Conservation (phyloP, 2,329 filamentous ascomycete species). For the Seiridium unicorne region DNA sequence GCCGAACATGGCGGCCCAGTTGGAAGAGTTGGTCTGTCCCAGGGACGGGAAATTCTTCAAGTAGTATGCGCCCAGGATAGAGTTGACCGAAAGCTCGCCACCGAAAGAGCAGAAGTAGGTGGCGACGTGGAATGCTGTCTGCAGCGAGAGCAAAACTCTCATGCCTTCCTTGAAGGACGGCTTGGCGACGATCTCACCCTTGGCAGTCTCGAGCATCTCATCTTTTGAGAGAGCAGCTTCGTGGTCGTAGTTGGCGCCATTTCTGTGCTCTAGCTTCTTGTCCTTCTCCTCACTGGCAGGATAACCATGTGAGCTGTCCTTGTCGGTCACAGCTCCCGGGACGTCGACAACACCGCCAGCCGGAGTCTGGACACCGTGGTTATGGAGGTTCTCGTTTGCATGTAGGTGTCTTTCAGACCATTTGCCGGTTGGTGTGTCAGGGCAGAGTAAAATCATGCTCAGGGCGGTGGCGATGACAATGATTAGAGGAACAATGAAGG, state of each 20-base stretch:
- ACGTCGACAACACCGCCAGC: constrained; percentile 46
- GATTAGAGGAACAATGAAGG: constrained; percentile 81
- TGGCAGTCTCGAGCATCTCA: constrained; percentile 54
- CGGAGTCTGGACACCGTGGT: constrained; percentile 34
- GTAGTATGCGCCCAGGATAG: constrained; percentile 58
- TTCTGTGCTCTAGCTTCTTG: constrained; percentile 27
- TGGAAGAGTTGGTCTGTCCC: constrained; percentile 53
- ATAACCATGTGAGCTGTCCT: constrained; percentile 32
- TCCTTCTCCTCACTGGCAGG: constrained; percentile 42
- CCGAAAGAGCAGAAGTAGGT: constrained; percentile 66
- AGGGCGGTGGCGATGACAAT: constrained; percentile 67
- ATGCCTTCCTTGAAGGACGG: constrained; percentile 52
- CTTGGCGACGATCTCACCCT: constrained; percentile 51
- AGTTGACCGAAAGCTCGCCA: constrained; percentile 61
- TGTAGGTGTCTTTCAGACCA: constrained; percentile 72
- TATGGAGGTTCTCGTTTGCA: constrained; percentile 50
- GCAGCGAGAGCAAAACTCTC: constrained; percentile 46
- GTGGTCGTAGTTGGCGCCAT: constrained; percentile 32
- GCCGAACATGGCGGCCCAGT: constrained; percentile 73
- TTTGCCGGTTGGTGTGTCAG: constrained; percentile 78
- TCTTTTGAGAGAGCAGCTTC: constrained; percentile 46
- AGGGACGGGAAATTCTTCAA: constrained; percentile 58
- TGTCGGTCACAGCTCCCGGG: constrained; percentile 47
- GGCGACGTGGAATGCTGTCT: constrained; percentile 52
- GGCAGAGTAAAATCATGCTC: constrained; percentile 70